Evolutionary conservation across 345 rosid species (phyloP).

Genomic region (Lepidium sativum): DNA sequence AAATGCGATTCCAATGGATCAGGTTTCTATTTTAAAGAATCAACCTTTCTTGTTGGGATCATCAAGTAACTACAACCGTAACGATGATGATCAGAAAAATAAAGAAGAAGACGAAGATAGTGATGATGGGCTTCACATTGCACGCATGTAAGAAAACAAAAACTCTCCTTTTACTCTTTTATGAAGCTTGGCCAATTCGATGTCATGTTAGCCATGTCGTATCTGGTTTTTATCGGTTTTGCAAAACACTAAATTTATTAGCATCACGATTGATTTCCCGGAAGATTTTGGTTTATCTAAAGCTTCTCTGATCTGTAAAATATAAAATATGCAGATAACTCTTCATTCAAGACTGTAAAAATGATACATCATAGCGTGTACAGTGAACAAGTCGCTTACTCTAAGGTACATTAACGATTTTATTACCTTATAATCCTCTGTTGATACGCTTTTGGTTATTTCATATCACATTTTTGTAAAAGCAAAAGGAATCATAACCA

Average conservation of each 20-base stretch:
- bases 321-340: slow-evolving; percentile 5
- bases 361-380: slow-evolving; percentile 7
- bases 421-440: neutral
- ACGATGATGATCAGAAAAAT: slow-evolving; percentile 15
- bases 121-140: slow-evolving; percentile 36
- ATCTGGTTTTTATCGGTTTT: neutral
- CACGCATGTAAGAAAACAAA: slow-evolving; percentile 31
- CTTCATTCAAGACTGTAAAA: neutral
- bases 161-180: neutral
- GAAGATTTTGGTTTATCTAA: neutral
- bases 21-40: slow-evolving; percentile 45
- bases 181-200: neutral
- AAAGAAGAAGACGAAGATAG: slow-evolving; percentile 39
- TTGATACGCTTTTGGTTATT: neutral
- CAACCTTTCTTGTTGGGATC: slow-evolving; percentile 31
- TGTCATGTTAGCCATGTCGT: neutral
- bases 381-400: slow-evolving; percentile 5
- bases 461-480: slow-evolving; percentile 29
- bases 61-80: slow-evolving; percentile 22
- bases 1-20: slow-evolving; percentile 63
- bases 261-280: neutral
- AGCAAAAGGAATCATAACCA: slow-evolving; percentile 30
- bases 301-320: neutral
- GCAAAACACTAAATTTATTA: neutral
- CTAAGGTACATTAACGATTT: neutral